Base-by-base conservation (phyloP, 2,329 filamentous ascomycete species). In the Penicillium sclerotiorum region DNA sequence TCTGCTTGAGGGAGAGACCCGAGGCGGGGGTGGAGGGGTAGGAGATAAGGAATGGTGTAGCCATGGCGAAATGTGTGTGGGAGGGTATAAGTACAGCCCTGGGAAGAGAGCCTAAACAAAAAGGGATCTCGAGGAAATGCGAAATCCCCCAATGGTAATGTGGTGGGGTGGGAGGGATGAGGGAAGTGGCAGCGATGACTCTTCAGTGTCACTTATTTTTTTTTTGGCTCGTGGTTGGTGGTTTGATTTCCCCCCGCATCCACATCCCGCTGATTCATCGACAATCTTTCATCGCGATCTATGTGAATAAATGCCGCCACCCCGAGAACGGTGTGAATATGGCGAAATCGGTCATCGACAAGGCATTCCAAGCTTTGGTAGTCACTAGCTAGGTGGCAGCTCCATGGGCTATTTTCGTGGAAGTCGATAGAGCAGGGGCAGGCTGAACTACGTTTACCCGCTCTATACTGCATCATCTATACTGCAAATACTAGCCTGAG, bases 1-100 rank as follows among this genome's bases (percentile, higher is more conserved):
- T 76, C 53, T 77, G 73, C 50, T 79, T 72, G 39, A 80, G 67
- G 41, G 73, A 70, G 48, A 85, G 75, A 49, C 81, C 81, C 46
- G 74, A 71, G 33, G 75, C 60, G 53, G 77, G 59, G 55, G 73
- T 67, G 55, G 74, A 64, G 63, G 71, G 64, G 64, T 70, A 57
- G 38, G 70, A 73, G 57, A 76, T 62, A 47, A 76, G 64, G 56
- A 74, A 69, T 13, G 69, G 71, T 37, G 72, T 70, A 28, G 73
- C 67, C 73, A 76, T 76, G 56, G 45, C 60, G 57, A 39, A 41
- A 15, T n/a, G 37, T 25, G 38, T 22, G 27, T 18, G 28, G n/a
- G 28, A n/a, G 32, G 11, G 33, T 13, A 40, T 49, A 37, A 45
- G 23, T 15, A 32, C 18, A 45, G 11, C 11, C 5, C 15, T 33